phyloP scores from a whole-genome alignment of 345 rosid genomes.

The Linum tenue region DNA sequence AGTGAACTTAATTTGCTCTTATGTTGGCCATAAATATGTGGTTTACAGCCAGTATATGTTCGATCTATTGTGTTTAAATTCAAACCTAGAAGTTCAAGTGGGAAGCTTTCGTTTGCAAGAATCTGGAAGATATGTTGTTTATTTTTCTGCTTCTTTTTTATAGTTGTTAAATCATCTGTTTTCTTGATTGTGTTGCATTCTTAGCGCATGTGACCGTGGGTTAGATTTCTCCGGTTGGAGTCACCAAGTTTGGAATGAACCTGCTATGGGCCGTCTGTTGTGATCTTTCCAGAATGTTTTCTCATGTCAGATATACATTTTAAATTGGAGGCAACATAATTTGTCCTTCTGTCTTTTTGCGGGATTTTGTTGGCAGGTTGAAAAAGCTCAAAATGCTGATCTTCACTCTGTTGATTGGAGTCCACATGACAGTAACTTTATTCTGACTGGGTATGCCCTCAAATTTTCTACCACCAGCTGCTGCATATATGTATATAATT shows the following conservation, averaged over 20 bases:
- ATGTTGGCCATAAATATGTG: neutral
- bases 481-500: too few species aligned
- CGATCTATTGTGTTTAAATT: neutral
- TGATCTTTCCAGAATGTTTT: too few species aligned
- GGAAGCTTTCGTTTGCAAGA: neutral
- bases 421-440: conserved; percentile 77
- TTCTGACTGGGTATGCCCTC: conserved; percentile 71
- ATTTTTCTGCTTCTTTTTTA: neutral
- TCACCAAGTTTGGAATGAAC: too few species aligned
- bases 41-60: neutral
- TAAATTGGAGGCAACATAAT: neutral
- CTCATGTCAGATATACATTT: too few species aligned
- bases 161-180: too few species aligned
- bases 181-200: too few species aligned
- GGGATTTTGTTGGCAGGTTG: conserved; percentile 45
- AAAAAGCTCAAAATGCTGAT: conserved; percentile 90
- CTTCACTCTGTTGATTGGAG: conserved; percentile 99
- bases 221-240: too few species aligned
- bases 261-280: too few species aligned
- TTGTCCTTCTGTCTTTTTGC: neutral
- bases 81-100: neutral
- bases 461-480: too few species aligned
- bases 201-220: too few species aligned
- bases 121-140: neutral
- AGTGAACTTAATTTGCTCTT: neutral